A percentile compares a stretch with the other conserved stretches of the same genome.
Conservation (phyloP, 2,329 filamentous ascomycete genomes). For the Colletotrichum endophyticum region DNA sequence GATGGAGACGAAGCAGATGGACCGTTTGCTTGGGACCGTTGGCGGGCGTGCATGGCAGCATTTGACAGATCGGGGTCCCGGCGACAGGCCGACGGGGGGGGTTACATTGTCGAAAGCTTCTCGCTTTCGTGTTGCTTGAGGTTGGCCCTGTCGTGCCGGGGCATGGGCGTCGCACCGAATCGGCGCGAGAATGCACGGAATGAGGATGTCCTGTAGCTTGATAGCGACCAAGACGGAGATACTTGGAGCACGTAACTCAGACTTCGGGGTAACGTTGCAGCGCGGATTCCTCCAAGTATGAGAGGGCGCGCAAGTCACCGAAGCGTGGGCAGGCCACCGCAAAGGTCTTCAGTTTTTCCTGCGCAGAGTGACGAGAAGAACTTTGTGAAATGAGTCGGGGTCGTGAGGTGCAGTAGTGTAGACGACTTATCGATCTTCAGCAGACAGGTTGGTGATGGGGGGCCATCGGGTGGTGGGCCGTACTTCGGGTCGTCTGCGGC, state of each 20-base stretch:
- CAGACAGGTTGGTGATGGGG: not conserved
- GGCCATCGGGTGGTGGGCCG: not conserved
- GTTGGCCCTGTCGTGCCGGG: not conserved
- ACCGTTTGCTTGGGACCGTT: not conserved
- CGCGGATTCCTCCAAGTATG: not conserved
- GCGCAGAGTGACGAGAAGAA: not conserved
- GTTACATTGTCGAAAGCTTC: not conserved
- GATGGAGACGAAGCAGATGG: not conserved
- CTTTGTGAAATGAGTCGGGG: not conserved
- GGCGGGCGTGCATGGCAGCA: not conserved
- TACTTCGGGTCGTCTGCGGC: slow-evolving; percentile 6
- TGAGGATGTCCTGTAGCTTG: not conserved
- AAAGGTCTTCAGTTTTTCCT: not conserved
- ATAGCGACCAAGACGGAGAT: not conserved
- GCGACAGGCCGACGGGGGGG: not conserved
- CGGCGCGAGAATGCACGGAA: not conserved
- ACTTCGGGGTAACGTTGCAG: slow-evolving; percentile 7
- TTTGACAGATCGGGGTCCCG: not conserved
- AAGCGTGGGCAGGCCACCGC: not conserved
- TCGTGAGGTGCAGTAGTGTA: not conserved
- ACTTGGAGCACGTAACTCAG: not conserved
- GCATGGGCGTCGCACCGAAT: not conserved
- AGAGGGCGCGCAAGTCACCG: not conserved
- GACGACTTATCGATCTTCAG: not conserved
- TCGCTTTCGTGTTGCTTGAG: not conserved